Conservation (phyloP, 1,284 basidiomycete species). For the Rhizoctonia solani region DNA sequence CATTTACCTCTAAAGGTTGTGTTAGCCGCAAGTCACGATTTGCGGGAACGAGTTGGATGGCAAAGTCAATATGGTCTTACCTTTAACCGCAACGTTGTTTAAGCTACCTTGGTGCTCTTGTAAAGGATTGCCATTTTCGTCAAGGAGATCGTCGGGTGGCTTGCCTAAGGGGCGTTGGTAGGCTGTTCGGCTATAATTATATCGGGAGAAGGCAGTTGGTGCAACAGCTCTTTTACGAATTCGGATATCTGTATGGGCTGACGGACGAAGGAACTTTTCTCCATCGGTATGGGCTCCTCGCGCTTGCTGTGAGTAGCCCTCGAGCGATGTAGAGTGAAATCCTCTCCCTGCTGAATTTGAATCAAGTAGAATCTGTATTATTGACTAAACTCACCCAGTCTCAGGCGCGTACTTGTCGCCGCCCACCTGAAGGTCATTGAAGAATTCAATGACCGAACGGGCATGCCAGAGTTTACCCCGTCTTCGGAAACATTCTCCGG, state of each 20-base stretch:
- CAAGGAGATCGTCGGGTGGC: not conserved
- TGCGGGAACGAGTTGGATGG: not conserved
- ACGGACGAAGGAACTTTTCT: not conserved
- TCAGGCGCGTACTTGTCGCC: not conserved
- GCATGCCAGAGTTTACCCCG: not conserved
- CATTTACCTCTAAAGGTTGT: too few relatives aligned
- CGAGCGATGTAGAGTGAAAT: not conserved
- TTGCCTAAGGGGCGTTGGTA: not conserved
- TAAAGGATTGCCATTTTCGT: not conserved
- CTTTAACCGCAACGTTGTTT: not conserved
- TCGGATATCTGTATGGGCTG: not conserved
- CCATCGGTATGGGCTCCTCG: not conserved
- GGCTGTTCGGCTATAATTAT: not conserved
- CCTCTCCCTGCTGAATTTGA: not conserved
- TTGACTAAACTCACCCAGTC: constrained; percentile 15
- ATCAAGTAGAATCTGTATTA: not conserved
- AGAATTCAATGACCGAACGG: too few relatives aligned
- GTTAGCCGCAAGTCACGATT: not conserved
- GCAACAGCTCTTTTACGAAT: not conserved
- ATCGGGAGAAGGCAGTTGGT: not conserved
- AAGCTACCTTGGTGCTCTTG: not conserved
- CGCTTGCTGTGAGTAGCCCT: not conserved
- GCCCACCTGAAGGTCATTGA: not conserved
- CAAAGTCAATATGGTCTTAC: not conserved
- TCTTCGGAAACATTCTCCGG: not conserved